Conservation (phyloP, 345 rosid species). For the Salix suchowensis region DNA sequence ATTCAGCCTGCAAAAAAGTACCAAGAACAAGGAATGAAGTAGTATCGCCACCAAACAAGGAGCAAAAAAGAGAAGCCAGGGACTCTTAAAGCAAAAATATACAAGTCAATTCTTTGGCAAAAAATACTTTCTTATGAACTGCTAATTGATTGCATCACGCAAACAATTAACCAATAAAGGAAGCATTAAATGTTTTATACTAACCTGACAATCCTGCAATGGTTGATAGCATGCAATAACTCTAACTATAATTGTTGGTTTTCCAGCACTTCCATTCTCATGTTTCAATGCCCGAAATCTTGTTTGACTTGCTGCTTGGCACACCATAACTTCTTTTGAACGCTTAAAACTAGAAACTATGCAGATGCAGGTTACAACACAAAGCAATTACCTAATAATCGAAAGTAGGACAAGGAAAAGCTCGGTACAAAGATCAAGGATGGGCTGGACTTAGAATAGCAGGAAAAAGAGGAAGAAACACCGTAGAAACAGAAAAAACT, state of each 20-base stretch:
- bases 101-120: not conserved
- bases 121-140: not conserved
- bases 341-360: slow-evolving; percentile 25
- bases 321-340: slow-evolving; percentile 71
- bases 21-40: slow-evolving; percentile 11
- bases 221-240: slow-evolving; percentile 96
- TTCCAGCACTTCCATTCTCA: slow-evolving; percentile 84
- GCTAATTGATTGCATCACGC: not conserved
- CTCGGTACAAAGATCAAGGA: not conserved
- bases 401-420: not conserved
- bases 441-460: slow-evolving; percentile 1
- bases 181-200: slow-evolving; percentile 1
- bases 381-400: slow-evolving; percentile 9
- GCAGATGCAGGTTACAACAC: slow-evolving; percentile 7
- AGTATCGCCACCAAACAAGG: not conserved
- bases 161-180: slow-evolving; percentile 3
- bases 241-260: slow-evolving; percentile 70
- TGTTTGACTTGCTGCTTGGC: slow-evolving; percentile 92
- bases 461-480: not conserved
- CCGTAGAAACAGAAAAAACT: slow-evolving; percentile 3
- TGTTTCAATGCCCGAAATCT: slow-evolving; percentile 88
- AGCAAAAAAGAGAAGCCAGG: not conserved
- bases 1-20: slow-evolving; percentile 72
- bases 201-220: slow-evolving; percentile 94
- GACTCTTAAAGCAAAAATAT: not conserved